A percentile compares a stretch with the other conserved stretches of the same genome.
Conservation (phyloP, 768 basidiomycete genomes). For the Suillus hirtellus region DNA sequence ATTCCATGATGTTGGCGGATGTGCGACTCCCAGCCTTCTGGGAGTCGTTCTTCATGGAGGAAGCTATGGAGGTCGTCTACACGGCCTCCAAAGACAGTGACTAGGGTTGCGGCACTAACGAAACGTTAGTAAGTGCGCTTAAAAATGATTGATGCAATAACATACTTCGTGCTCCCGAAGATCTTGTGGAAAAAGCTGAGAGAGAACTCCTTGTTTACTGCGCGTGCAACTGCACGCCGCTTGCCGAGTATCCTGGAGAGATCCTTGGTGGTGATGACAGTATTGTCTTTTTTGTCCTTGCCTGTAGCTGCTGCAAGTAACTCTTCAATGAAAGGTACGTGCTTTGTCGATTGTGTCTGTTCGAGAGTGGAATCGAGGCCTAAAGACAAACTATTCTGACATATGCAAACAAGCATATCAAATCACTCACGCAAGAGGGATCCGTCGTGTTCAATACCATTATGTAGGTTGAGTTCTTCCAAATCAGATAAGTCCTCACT, state of each 20-base stretch:
- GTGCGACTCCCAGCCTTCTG: constrained; percentile 70
- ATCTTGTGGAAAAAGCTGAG: constrained; percentile 53
- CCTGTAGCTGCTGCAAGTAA: constrained; percentile 63
- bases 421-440: constrained; percentile 33
- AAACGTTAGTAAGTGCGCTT: background rate
- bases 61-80: constrained; percentile 53
- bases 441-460: constrained; percentile 46
- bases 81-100: constrained; percentile 69
- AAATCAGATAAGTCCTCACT: constrained; percentile 60
- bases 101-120: constrained; percentile 61
- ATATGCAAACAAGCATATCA: background rate
- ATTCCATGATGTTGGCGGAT: constrained; percentile 55
- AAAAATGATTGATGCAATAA: constrained; percentile 7
- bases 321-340: constrained; percentile 54
- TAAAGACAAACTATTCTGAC: constrained; percentile 24
- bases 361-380: constrained; percentile 53
- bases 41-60: constrained; percentile 67
- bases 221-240: constrained; percentile 59
- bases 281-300: constrained; percentile 47
- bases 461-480: constrained; percentile 67
- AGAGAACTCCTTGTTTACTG: constrained; percentile 58
- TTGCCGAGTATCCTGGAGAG: constrained; percentile 57
- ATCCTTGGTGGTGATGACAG: constrained; percentile 56
- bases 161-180: constrained; percentile 73
- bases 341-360: constrained; percentile 53